Evolutionary conservation across 2,329 filamentous ascomycete species (phyloP), one percentile per base, ranked within the genome.

Genomic region (Colletotrichum orbiculare): DNA sequence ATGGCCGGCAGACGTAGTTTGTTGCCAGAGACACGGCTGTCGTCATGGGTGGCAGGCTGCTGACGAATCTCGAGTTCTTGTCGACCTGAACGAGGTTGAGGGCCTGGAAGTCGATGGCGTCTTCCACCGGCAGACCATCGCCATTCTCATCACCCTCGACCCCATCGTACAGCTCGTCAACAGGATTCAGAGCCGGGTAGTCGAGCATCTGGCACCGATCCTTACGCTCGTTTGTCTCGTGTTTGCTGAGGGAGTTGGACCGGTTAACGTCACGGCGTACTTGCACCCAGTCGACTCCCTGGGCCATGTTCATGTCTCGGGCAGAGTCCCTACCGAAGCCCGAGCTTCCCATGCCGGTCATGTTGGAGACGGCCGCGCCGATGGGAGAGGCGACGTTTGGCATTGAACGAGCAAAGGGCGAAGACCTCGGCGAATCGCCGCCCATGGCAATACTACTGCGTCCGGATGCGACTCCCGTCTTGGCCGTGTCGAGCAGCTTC

Each of bases 191-290:
- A 0, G 94, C 91, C 1, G 93, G 91, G 68, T 96, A 89, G 69
- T 97, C 94, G 81, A 97, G 89, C 92, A 98, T 96, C 73, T 97
- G 91, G 73, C 94, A 97, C 58, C 95, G 87, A 72, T 99, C 95
- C 47, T 88, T 90, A 58, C 95, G 85, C 74, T 99, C 96, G 43
- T 89, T 84, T 17, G 90, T 87, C 79, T 99, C 96, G 69, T 95
- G 96, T 67, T 89, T 90, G 77, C 94, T 97, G 42, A 97, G 83
- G 0, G 95, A 96, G 73, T 97, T 98, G 4, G 95, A 97, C 41
- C 96, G 88, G 76, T 99, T 98, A 50, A 99, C 91, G 77, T 99
- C 96, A 49, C 96, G 89, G 41, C 96, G 91, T 25, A 98, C 94
- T 75, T 98, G 94, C n/a, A 99, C 94, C 94, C 96, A 99, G 75